These are phyloP conservation scores for Hypoxylon sp. DNA, from an alignment of 2,329 filamentous ascomycete genomes.

Conservation along the genomic window DNA sequence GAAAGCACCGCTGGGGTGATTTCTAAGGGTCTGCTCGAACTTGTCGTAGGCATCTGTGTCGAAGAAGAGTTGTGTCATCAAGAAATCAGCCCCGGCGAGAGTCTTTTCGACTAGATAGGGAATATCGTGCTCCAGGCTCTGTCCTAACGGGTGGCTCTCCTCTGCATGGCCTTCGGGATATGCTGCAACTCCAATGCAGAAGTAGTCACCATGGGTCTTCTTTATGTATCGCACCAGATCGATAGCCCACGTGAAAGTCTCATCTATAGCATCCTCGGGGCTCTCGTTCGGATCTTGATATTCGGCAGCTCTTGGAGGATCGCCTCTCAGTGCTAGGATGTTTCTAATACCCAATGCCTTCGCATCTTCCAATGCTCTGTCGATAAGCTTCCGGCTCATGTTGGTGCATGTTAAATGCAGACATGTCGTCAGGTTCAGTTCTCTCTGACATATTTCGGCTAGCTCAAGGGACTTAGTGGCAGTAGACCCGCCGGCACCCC, in stretches of 20 bases:
- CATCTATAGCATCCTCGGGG: conserved; percentile 68
- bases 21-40: conserved; percentile 79
- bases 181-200: conserved; percentile 92
- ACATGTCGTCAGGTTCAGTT: conserved; percentile 91
- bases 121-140: conserved; percentile 79
- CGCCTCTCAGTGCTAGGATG: conserved; percentile 89
- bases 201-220: conserved; percentile 88
- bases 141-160: conserved; percentile 78
- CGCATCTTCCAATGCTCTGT: conserved; percentile 88
- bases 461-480: conserved; percentile 90
- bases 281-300: conserved; percentile 73
- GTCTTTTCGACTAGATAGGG: conserved; percentile 92
- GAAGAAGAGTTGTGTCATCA: conserved; percentile 99
- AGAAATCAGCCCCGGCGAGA: conserved; percentile 90
- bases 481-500: conserved; percentile 95
- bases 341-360: conserved; percentile 92
- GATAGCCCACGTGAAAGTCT: conserved; percentile 86
- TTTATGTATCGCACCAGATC: conserved; percentile 92
- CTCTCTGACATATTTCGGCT: conserved; percentile 92
- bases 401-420: conserved; percentile 97
- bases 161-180: conserved; percentile 97
- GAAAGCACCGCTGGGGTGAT: conserved; percentile 85
- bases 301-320: conserved; percentile 88
- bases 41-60: conserved; percentile 82
- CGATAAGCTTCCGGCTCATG: conserved; percentile 87